A percentile compares a stretch with the other conserved stretches of the same genome.
Conservation (phyloP, 441 rosid genomes). For the Iberis amara region DNA sequence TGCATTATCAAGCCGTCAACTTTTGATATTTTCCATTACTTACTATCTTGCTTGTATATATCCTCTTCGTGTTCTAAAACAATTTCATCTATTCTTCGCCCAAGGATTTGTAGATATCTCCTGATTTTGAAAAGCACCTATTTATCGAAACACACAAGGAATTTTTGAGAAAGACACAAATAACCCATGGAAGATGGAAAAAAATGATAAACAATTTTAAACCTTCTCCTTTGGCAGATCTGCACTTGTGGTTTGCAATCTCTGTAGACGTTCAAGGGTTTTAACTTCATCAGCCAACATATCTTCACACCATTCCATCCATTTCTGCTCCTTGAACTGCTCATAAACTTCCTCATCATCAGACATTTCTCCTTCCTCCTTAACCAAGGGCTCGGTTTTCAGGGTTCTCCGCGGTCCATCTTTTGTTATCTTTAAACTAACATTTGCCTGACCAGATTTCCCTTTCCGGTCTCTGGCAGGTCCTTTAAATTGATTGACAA, state of each 20-base stretch:
- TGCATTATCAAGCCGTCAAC: not conserved
- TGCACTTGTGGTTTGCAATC: slow-evolving; percentile 88
- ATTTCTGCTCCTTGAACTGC: slow-evolving; percentile 94
- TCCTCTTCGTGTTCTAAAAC: slow-evolving; percentile 67
- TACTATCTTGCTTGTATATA: slow-evolving; percentile 79
- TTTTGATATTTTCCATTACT: slow-evolving; percentile 27
- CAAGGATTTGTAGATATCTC: slow-evolving; percentile 85
- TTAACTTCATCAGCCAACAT: slow-evolving; percentile 72
- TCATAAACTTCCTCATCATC: slow-evolving; percentile 84
- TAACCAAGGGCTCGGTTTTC: slow-evolving; percentile 63
- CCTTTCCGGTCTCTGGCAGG: slow-evolving; percentile 49
- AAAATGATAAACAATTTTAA: not conserved
- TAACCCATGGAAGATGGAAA: slow-evolving; percentile 1
- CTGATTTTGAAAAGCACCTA: slow-evolving; percentile 94
- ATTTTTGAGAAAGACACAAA: not conserved
- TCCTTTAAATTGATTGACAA: slow-evolving; percentile 37
- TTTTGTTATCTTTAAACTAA: slow-evolving; percentile 35
- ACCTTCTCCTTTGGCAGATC: slow-evolving; percentile 97
- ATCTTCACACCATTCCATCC: slow-evolving; percentile 99
- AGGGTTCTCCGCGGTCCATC: slow-evolving; percentile 55
- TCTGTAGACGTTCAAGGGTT: slow-evolving; percentile 78
- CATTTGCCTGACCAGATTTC: slow-evolving; percentile 41
- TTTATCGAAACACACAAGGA: slow-evolving; percentile 4
- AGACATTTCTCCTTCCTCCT: slow-evolving; percentile 99
- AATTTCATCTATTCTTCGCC: slow-evolving; percentile 72